Base-by-base conservation (phyloP, 2,329 filamentous ascomycete genomes). In the Ophiobolus disseminans region DNA sequence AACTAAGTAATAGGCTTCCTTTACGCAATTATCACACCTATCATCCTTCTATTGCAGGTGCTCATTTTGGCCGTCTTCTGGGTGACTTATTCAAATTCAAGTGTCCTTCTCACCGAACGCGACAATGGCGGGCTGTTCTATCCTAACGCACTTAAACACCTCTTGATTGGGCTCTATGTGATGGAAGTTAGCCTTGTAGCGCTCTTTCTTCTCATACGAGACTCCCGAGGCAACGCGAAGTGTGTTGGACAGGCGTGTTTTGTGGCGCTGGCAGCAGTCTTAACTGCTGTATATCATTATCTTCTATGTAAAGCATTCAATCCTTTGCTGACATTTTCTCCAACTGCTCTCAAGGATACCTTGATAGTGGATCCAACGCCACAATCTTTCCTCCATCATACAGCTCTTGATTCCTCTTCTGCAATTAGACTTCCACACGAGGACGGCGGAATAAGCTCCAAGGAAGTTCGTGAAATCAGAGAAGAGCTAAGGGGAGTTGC, bases 1-100 rank as follows among this genome's bases (percentile, higher is more conserved):
- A 11, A 54, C n/a, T n/a, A 14, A 49, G 0, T 30, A 5, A 30
- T 31, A 57, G 55, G 48, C 21, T 11, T 57, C 11, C 48, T 55
- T 36, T 57, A 57, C 36, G 30, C 48, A n/a, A 55, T 55, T 7
- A 55, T 57, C 23, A 55, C 16, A 16, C 48, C 23, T 2, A 53
- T 57, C 1, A 55, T 57, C 3, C 25, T 57, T 37, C 42, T 45
- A 20, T 52, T 57, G 8, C 16, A 57, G 36, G 41, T 55, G 10
- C n/a, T 52, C 30, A 17, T 44, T n/a, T 45, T 50, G 11, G 13
- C 30, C 28, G 41, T 57, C 6, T 57, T 53, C 30, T 57, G n/a
- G 55, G 23, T 49, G 2, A 39, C 55, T 19, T 53, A 57, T 40
- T 52, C 39, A 17, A 20, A n/a, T 1, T 53, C 21, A 14, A 38